These are phyloP conservation scores for Ceratobasidium papillatum DNA, from an alignment of 1,284 basidiomycete genomes.

Conservation along the genomic window DNA sequence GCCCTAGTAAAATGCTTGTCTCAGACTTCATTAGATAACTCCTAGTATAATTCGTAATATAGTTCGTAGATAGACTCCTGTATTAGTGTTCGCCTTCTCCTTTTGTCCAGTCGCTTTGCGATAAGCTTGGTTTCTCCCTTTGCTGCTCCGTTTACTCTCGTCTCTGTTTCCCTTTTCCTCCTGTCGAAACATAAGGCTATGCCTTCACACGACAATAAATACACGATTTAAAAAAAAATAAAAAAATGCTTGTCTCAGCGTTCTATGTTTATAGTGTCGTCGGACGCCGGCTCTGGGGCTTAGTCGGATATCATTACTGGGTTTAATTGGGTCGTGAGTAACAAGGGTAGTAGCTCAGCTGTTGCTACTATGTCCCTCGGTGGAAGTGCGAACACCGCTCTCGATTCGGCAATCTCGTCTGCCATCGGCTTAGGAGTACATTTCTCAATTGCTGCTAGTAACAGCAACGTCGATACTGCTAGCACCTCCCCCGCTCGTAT, in stretches of 20 bases:
- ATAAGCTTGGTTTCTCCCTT: too few species aligned
- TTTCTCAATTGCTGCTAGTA: slow-evolving; percentile 94
- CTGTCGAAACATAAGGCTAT: too few species aligned
- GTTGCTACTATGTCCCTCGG: slow-evolving; percentile 44
- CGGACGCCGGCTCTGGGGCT: slow-evolving; percentile 88
- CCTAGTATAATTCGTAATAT: too few species aligned
- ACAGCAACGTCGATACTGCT: slow-evolving; percentile 62
- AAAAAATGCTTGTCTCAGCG: neutral
- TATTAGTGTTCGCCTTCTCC: too few species aligned
- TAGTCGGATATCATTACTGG: slow-evolving; percentile 93
- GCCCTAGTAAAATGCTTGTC: neutral
- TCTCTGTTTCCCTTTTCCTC: too few species aligned
- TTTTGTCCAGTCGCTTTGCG: too few species aligned
- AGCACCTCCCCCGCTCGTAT: slow-evolving; percentile 62
- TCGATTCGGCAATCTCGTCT: slow-evolving; percentile 41
- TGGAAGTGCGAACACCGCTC: slow-evolving; percentile 28
- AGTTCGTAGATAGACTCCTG: too few species aligned
- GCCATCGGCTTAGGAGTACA: slow-evolving; percentile 85
- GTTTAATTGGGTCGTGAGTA: slow-evolving; percentile 81
- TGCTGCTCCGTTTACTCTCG: too few species aligned
- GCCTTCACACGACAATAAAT: too few species aligned
- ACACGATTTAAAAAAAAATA: too few species aligned
- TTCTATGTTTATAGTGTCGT: slow-evolving; percentile 63
- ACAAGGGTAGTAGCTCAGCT: slow-evolving; percentile 8
- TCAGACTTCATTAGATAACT: too few species aligned